Conservation (phyloP, 2,329 filamentous ascomycete species). For the Iodosphaeria phyllophila region DNA sequence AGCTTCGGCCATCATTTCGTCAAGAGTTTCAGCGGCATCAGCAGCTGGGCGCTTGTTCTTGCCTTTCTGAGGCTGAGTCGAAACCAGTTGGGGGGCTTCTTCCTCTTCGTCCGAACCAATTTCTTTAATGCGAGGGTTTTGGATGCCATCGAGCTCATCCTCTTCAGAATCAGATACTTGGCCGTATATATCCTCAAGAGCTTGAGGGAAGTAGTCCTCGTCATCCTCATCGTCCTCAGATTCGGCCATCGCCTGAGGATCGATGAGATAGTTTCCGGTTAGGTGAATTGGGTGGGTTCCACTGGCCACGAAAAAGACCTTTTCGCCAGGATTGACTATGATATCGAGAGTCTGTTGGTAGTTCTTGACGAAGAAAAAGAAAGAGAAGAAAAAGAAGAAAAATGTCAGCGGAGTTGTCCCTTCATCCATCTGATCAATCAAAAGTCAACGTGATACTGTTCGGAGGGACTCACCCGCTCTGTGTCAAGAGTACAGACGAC, state of each 20-base stretch:
- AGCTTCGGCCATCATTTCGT: slow-evolving; percentile 69
- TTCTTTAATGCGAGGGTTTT: slow-evolving; percentile 69
- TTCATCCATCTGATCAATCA: slow-evolving; percentile 2
- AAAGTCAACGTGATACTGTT: not conserved
- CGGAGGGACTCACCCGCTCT: slow-evolving; percentile 62
- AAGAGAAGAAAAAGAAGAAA: too few species aligned
- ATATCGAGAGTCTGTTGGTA: slow-evolving; percentile 94
- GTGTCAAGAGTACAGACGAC: slow-evolving; percentile 94
- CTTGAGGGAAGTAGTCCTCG: slow-evolving; percentile 61
- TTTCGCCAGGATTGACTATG: slow-evolving; percentile 74
- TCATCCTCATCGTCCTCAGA: slow-evolving; percentile 46
- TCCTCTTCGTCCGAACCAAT: slow-evolving; percentile 66
- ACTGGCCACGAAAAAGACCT: slow-evolving; percentile 77
- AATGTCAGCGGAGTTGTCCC: too few species aligned
- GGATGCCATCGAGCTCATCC: slow-evolving; percentile 62
- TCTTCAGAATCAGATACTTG: slow-evolving; percentile 51
- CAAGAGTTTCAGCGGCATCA: slow-evolving; percentile 48
- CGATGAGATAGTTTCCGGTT: slow-evolving; percentile 88
- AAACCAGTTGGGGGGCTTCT: slow-evolving; percentile 43
- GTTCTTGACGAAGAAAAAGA: slow-evolving; percentile 37
- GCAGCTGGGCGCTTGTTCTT: slow-evolving; percentile 92
- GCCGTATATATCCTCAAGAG: slow-evolving; percentile 54
- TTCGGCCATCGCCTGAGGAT: slow-evolving; percentile 43
- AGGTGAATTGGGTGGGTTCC: slow-evolving; percentile 84
- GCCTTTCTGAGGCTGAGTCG: slow-evolving; percentile 45